phyloP scores from a whole-genome alignment of 1,284 basidiomycete species.

The Malassezia sympodialis region DNA sequence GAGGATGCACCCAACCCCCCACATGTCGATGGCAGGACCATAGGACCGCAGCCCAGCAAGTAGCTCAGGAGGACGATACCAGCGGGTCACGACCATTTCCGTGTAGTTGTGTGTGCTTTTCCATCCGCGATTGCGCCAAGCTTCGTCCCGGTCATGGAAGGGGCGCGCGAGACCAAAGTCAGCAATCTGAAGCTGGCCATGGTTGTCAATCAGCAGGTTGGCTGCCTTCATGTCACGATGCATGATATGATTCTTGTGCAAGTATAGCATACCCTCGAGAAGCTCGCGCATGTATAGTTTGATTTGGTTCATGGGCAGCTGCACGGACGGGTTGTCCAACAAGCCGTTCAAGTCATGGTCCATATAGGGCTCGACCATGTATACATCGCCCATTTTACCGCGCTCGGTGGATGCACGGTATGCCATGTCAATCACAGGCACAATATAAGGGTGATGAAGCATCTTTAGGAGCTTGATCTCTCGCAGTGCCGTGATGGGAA shows the following conservation, averaged over 20 bases:
- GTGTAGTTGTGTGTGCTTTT: slow-evolving; percentile 59
- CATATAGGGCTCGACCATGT: slow-evolving; percentile 99
- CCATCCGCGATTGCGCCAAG: slow-evolving; percentile 35
- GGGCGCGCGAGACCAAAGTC: slow-evolving; percentile 87
- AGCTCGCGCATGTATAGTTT: slow-evolving; percentile 94
- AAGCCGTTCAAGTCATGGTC: slow-evolving; percentile 95
- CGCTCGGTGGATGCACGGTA: slow-evolving; percentile 39
- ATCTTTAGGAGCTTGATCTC: slow-evolving; percentile 95
- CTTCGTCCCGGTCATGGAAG: slow-evolving; percentile 39
- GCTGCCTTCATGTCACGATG: slow-evolving; percentile 99
- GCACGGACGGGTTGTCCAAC: slow-evolving; percentile 54
- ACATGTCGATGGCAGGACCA: slow-evolving; percentile 88
- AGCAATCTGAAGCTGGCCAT: slow-evolving; percentile 55
- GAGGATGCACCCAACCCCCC: slow-evolving; percentile 95
- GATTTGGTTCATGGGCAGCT: slow-evolving; percentile 55
- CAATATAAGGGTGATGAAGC: slow-evolving; percentile 71
- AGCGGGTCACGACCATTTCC: slow-evolving; percentile 94
- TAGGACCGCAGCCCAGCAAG: slow-evolving; percentile 78
- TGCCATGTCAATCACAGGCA: slow-evolving; percentile 86
- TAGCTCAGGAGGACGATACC: slow-evolving; percentile 95
- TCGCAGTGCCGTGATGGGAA: slow-evolving; percentile 90
- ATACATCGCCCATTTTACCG: slow-evolving; percentile 57
- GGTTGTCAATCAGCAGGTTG: slow-evolving; percentile 83
- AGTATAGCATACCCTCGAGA: slow-evolving; percentile 83
- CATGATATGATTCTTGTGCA: slow-evolving; percentile 91